Evolutionary conservation across 768 basidiomycete species (phyloP), one percentile per base, ranked within the genome.

Genomic region (Lactifluus rugatus): DNA sequence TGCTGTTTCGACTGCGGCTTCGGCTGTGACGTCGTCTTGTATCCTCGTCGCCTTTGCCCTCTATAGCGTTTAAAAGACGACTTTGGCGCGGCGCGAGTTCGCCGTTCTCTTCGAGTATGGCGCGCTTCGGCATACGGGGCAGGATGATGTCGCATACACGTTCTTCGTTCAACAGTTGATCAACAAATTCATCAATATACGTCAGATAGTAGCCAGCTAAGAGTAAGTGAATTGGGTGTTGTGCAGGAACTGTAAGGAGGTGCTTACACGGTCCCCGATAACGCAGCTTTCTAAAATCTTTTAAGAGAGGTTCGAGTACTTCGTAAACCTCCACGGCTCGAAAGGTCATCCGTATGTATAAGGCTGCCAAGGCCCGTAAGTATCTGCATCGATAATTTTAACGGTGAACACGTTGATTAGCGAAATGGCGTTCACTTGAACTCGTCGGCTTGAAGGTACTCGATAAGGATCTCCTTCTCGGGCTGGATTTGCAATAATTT

Each of bases 401-500:
- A 39, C 34, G 45, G 10, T 49, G 13, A 25, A 13, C 13, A 11
- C 34, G 36, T 5, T 50, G 14, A 44, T 45, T 16, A 49, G 39
- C 46, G 34, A 26, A 28, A 3, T 52, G 2, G 32, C 6, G 75
- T 87, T 54, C 63, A 95, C 96, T 99, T 99, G 79, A 97, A 99
- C 70, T 99, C 96, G 60, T 98, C 96, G 7, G 93, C 96, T 54
- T 85, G 81, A 23, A 99, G 75, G 69, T 99, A 99, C 68, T 98
- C 96, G 1, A 98, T 75, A 51, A 98, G 69, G 53, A 99, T 97
- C 73, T 98, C 96, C 70, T 94, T 95, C 73, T 97, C 91, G 3
- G 96, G 96, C 69, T 98, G 96, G 50, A 99, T 85, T 72, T 97
- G 95, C 45, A 99, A 78, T 51, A 99, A 79, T 70, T 99, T 99